Evolutionary conservation across 108 stramenopile species (phyloP).

Genomic region (Cyclotella distinguenda): DNA sequence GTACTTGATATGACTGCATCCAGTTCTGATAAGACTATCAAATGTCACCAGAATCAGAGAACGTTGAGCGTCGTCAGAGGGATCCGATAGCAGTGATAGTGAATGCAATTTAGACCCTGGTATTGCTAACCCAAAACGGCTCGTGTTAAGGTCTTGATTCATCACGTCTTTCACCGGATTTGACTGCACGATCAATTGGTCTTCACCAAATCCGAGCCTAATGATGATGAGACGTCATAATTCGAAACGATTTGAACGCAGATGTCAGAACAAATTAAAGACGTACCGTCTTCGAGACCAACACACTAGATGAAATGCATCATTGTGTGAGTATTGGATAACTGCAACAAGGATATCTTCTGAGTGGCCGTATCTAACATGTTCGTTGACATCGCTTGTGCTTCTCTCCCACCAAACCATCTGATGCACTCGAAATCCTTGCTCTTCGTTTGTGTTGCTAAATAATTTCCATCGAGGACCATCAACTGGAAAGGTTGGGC

Average conservation of each 20-base stretch:
- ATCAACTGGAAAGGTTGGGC: neutral
- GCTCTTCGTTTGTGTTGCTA: constrained; percentile 40
- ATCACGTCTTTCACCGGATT: no score
- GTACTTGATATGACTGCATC: constrained; percentile 17
- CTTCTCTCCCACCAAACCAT: constrained; percentile 42
- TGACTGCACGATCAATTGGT: constrained; percentile 27
- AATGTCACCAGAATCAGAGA: constrained; percentile 33
- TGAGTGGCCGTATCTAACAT: neutral
- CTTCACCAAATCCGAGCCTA: constrained; percentile 37
- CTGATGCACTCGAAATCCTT: constrained; percentile 24
- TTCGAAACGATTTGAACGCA: neutral
- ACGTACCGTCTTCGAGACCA: constrained; percentile 35
- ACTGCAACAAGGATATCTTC: constrained; percentile 41
- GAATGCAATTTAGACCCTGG: constrained; percentile 27
- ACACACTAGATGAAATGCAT: constrained; percentile 18
- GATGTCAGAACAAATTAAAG: neutral
- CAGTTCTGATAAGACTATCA: neutral
- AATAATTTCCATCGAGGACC: constrained; percentile 39
- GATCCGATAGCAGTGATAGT: constrained; percentile 30
- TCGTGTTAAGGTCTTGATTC: neutral
- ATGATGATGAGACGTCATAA: neutral
- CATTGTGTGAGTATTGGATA: constrained; percentile 27
- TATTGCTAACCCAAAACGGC: constrained; percentile 19
- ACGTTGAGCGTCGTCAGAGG: constrained; percentile 14
- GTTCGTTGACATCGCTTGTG: neutral